Evolutionary conservation across 805 yeast genomes (phyloP).

Genomic region (Ogataea neopini): DNA sequence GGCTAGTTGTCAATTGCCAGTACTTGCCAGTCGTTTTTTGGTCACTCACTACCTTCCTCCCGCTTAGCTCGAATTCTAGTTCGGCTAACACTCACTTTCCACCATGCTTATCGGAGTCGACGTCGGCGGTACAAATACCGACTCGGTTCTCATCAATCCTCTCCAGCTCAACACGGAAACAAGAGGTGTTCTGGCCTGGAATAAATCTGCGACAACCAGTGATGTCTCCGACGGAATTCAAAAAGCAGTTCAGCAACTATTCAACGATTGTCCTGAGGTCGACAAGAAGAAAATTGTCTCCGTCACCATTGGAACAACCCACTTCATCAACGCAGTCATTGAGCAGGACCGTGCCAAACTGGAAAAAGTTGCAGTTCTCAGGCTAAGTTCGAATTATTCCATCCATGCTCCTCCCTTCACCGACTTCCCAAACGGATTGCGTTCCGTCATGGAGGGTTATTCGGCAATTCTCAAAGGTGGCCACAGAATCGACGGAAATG

Average conservation of each 20-base stretch:
- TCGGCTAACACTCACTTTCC: too few relatives aligned
- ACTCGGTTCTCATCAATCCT: slow-evolving; percentile 46
- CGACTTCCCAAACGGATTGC: slow-evolving; percentile 44
- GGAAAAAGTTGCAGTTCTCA: slow-evolving; percentile 44
- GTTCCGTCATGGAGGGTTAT: slow-evolving; percentile 36
- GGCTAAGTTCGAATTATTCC: slow-evolving; percentile 45
- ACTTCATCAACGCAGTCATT: slow-evolving; percentile 49
- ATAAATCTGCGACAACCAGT: slow-evolving; percentile 46
- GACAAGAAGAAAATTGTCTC: slow-evolving; percentile 33
- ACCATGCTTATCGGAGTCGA: slow-evolving; percentile 47
- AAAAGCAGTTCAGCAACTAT: slow-evolving; percentile 36
- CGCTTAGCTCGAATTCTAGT: too few relatives aligned
- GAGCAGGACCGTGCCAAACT: slow-evolving; percentile 44
- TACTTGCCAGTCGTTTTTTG: too few relatives aligned
- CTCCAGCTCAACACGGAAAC: slow-evolving; percentile 18
- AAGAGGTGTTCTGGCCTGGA: slow-evolving; percentile 42
- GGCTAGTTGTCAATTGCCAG: too few relatives aligned
- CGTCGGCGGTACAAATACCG: slow-evolving; percentile 55
- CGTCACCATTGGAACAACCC: slow-evolving; percentile 53
- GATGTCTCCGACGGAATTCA: slow-evolving; percentile 47
- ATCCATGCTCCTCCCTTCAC: slow-evolving; percentile 41
- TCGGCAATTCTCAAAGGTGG: slow-evolving; percentile 41
- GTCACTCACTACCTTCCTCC: too few relatives aligned
- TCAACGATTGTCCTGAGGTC: slow-evolving; percentile 25
- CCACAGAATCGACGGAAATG: slow-evolving; percentile 41